Evolutionary conservation across 176 grass and related monocot species (phyloP).

Genomic region (Aegilops sharonensis): DNA sequence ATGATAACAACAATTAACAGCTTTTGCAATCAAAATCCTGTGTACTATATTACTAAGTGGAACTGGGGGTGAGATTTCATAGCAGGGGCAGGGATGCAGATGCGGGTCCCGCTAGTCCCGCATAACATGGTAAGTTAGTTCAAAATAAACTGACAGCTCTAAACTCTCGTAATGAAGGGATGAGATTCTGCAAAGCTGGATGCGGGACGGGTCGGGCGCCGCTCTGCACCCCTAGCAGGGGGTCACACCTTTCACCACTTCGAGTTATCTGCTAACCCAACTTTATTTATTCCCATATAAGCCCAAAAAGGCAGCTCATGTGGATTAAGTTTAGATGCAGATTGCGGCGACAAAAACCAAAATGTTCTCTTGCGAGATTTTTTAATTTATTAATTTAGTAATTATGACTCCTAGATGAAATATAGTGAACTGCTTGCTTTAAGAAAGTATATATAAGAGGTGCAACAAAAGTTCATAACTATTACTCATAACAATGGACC

Average conservation of each 20-base stretch:
- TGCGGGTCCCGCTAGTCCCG: too few relatives aligned
- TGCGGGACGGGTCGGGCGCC: too few relatives aligned
- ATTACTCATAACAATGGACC: neutral
- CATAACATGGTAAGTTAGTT: too few relatives aligned
- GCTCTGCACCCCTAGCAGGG: neutral
- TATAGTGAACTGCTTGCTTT: neutral
- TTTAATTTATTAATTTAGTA: neutral
- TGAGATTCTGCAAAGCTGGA: too few relatives aligned
- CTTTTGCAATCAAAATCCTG: slow-evolving; percentile 8
- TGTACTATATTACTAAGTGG: neutral
- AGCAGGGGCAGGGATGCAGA: too few relatives aligned
- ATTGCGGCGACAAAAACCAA: neutral
- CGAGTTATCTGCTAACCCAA: neutral
- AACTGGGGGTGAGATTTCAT: neutral
- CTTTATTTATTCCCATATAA: neutral
- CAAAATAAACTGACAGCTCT: too few relatives aligned
- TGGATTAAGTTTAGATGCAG: neutral
- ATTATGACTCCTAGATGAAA: neutral
- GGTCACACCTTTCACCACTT: neutral
- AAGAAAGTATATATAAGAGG: neutral
- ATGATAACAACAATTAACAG: neutral
- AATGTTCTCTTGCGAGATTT: neutral
- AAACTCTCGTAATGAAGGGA: too few relatives aligned
- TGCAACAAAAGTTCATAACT: neutral
- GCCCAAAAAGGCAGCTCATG: neutral